These are phyloP conservation scores for Zhuliangozyma blackwelliae DNA, from an alignment of 1,139 yeast species.

Conservation along the genomic window DNA sequence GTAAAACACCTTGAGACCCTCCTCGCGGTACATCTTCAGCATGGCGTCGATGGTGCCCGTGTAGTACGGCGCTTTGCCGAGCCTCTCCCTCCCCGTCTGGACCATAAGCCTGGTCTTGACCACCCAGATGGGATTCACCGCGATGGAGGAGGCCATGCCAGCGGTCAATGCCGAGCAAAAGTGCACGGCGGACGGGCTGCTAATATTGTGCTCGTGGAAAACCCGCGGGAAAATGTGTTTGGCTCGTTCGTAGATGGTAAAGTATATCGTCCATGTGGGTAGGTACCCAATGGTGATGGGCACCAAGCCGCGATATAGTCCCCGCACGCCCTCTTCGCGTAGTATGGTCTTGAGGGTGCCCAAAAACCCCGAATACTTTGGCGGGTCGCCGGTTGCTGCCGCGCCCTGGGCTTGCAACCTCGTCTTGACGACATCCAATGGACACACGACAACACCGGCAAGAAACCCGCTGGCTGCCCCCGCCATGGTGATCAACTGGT, in stretches of 20 bases:
- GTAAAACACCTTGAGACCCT: slow-evolving; percentile 82
- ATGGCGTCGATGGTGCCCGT: slow-evolving; percentile 83
- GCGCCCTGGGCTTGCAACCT: slow-evolving; percentile 42
- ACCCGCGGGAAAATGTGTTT: slow-evolving; percentile 41
- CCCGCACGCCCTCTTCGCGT: slow-evolving; percentile 73
- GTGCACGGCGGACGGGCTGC: slow-evolving; percentile 54
- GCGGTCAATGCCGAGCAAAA: slow-evolving; percentile 84
- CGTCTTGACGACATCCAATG: slow-evolving; percentile 45
- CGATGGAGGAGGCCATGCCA: slow-evolving; percentile 80
- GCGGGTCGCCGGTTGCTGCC: slow-evolving; percentile 7
- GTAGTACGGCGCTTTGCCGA: slow-evolving; percentile 40
- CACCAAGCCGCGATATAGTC: slow-evolving; percentile 84
- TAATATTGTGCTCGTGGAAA: slow-evolving; percentile 23
- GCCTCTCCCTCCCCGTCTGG: slow-evolving; percentile 54
- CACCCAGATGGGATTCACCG: slow-evolving; percentile 97
- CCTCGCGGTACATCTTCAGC: slow-evolving; percentile 67
- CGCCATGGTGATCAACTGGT: slow-evolving; percentile 38
- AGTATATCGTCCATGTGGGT: slow-evolving; percentile 97
- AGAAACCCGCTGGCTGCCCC: slow-evolving; percentile 46
- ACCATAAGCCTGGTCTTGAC: slow-evolving; percentile 92
- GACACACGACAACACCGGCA: slow-evolving; percentile 46
- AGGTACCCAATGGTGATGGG: slow-evolving; percentile 92
- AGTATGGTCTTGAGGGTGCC: slow-evolving; percentile 62
- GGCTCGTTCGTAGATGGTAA: slow-evolving; percentile 80
- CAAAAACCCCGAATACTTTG: slow-evolving; percentile 52